Evolutionary conservation across 768 basidiomycete genomes (phyloP).

Genomic region (Phylloporus sp.): DNA sequence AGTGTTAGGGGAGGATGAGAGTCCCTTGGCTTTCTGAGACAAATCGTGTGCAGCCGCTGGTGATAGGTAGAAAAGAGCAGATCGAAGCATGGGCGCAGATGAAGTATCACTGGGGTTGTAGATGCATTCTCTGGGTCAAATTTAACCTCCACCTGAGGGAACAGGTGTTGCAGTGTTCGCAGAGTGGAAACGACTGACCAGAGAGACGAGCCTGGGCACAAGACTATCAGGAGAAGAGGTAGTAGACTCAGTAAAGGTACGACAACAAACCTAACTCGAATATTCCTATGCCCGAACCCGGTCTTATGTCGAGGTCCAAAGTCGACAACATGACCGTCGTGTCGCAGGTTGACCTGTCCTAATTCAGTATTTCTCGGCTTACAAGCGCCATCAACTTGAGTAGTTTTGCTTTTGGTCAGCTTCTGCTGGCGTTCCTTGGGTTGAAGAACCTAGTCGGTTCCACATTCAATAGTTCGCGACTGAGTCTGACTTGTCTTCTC

Average conservation of each 20-base stretch:
- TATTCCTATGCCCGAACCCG: constrained; percentile 70
- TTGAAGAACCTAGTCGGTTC: not conserved
- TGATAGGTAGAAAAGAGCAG: constrained; percentile 79
- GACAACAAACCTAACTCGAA: constrained; percentile 63
- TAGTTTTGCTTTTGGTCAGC: not conserved
- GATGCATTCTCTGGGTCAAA: constrained; percentile 70
- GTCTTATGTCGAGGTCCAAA: constrained; percentile 71
- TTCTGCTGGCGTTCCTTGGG: not conserved
- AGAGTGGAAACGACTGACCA: constrained; percentile 75
- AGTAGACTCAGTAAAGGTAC: not conserved
- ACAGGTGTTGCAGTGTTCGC: constrained; percentile 59
- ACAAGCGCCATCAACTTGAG: too few relatives aligned
- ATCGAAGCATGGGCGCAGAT: constrained; percentile 77
- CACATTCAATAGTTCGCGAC: too few relatives aligned
- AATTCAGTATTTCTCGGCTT: constrained; percentile 8
- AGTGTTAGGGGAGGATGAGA: constrained; percentile 64
- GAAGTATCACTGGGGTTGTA: constrained; percentile 71
- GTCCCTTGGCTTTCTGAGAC: constrained; percentile 62
- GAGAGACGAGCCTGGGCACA: constrained; percentile 60
- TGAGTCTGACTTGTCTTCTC: not conserved
- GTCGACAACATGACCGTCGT: constrained; percentile 52
- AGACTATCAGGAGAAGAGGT: not conserved
- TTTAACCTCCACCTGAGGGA: constrained; percentile 81
- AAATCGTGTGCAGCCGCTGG: constrained; percentile 78
- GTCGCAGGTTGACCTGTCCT: constrained; percentile 2